phyloP scores from a whole-genome alignment of 139 green algal genomes.

The Coelastrella sp. region DNA sequence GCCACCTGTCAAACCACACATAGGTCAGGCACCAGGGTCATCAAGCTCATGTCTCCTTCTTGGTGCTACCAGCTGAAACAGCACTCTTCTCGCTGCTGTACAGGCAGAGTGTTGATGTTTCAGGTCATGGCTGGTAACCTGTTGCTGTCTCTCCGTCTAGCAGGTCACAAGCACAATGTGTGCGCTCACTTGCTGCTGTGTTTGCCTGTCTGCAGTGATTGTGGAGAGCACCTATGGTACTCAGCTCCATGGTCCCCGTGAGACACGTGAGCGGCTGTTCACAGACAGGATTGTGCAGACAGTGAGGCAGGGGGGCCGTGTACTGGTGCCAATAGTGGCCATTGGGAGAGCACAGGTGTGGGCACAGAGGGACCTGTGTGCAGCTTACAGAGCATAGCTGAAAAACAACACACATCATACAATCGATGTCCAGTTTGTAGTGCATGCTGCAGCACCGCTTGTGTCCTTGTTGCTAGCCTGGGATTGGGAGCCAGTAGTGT shows the following conservation, averaged over 20 bases:
- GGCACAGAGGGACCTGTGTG: not conserved
- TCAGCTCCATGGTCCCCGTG: slow-evolving; percentile 84
- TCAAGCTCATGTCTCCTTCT: too few relatives aligned
- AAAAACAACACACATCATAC: too few relatives aligned
- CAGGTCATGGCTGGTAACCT: too few relatives aligned
- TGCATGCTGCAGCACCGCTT: too few relatives aligned
- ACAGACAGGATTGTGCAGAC: slow-evolving; percentile 75
- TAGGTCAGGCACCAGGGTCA: slow-evolving; percentile 64
- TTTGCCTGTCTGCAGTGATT: slow-evolving; percentile 70
- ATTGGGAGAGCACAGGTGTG: slow-evolving; percentile 91
- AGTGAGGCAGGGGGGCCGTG: slow-evolving; percentile 82
- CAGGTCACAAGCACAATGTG: not conserved
- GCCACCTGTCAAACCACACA: slow-evolving; percentile 84
- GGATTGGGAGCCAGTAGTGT: too few relatives aligned
- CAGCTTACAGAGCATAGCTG: too few relatives aligned
- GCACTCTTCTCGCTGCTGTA: too few relatives aligned
- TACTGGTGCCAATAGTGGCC: slow-evolving; percentile 97
- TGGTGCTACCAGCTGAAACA: too few relatives aligned
- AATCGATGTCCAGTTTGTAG: too few relatives aligned
- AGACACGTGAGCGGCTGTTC: slow-evolving; percentile 90
- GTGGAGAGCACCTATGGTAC: slow-evolving; percentile 97
- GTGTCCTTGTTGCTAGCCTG: too few relatives aligned
- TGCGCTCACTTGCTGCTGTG: not conserved
- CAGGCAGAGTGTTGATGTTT: too few relatives aligned
- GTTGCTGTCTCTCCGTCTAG: too few relatives aligned